A percentile compares a stretch with the other conserved stretches of the same genome.
Evolutionary conservation across 371 early-diverging fungal species (phyloP).

Genomic region (Nematocida sp.): DNA sequence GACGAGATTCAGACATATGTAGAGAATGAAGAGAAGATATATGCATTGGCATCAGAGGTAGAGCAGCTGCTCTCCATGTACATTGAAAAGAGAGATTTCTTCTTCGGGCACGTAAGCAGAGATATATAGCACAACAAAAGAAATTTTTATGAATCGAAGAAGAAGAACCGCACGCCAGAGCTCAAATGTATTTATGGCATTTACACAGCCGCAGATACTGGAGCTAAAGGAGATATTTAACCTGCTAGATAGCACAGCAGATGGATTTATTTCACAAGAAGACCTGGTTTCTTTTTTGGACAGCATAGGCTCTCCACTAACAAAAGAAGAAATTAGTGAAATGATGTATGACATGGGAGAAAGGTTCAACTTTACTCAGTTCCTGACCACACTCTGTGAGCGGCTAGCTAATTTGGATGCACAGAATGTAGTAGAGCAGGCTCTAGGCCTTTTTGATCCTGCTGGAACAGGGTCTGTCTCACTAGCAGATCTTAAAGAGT

Average conservation of each 20-base stretch:
- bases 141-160: conserved; percentile 57
- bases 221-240: conserved; percentile 89
- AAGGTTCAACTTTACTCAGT: conserved; percentile 81
- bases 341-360: conserved; percentile 81
- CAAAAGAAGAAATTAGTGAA: conserved; percentile 78
- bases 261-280: conserved; percentile 78
- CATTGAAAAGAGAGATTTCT: conserved; percentile 30
- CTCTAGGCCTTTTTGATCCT: conserved; percentile 81
- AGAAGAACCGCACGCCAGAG: conserved; percentile 72
- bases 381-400: conserved; percentile 86
- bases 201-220: conserved; percentile 87
- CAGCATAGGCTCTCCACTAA: conserved; percentile 75
- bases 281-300: conserved; percentile 81
- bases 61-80: conserved; percentile 7
- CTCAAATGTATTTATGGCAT: conserved; percentile 95
- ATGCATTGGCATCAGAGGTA: neutral
- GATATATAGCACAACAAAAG: conserved; percentile 56
- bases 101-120: conserved; percentile 20
- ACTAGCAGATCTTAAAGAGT: conserved; percentile 35
- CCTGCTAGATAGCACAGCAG: conserved; percentile 82
- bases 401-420: conserved; percentile 81
- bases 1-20: conserved; percentile 8
- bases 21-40: conserved; percentile 26
- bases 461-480: conserved; percentile 9
- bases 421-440: conserved; percentile 78